Evolutionary conservation across 2,329 filamentous ascomycete genomes (phyloP).

Genomic region (Fusarium sp.): DNA sequence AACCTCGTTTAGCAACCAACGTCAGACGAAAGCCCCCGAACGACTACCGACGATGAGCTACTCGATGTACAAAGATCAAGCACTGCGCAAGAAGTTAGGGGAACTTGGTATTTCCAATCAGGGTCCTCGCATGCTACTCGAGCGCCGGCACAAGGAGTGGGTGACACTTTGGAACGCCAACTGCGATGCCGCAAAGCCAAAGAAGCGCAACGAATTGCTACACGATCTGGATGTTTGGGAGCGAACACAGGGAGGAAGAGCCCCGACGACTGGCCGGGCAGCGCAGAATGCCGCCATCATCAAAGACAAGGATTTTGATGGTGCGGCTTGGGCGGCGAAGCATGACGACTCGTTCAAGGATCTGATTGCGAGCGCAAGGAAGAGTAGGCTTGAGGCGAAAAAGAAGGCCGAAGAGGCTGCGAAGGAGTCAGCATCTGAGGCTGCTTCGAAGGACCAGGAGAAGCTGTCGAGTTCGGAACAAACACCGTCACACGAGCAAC

Average conservation of each 20-base stretch:
- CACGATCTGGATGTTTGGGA: slow-evolving; percentile 90
- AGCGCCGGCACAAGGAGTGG: slow-evolving; percentile 91
- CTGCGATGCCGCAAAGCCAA: slow-evolving; percentile 83
- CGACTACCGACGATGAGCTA: slow-evolving; percentile 87
- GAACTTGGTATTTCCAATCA: slow-evolving; percentile 81
- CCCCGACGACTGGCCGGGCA: slow-evolving; percentile 52
- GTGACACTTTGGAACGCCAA: slow-evolving; percentile 97
- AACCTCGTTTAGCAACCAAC: slow-evolving; percentile 35
- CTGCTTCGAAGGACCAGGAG: neutral
- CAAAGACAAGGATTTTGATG: slow-evolving; percentile 91
- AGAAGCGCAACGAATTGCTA: slow-evolving; percentile 76
- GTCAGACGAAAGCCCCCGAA: slow-evolving; percentile 60
- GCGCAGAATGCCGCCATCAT: slow-evolving; percentile 61
- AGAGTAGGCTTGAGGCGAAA: slow-evolving; percentile 59
- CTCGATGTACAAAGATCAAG: slow-evolving; percentile 82
- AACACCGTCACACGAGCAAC: neutral
- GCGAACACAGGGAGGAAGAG: slow-evolving; percentile 77
- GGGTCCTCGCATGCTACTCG: slow-evolving; percentile 77
- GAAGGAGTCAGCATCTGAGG: slow-evolving; percentile 11
- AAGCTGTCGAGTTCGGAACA: neutral
- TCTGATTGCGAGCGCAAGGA: slow-evolving; percentile 80
- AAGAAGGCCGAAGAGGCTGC: slow-evolving; percentile 42
- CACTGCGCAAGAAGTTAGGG: slow-evolving; percentile 81
- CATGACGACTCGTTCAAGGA: slow-evolving; percentile 82
- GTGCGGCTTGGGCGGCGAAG: slow-evolving; percentile 76